phyloP scores from a whole-genome alignment of 306 rosid species.

The Oemleria cerasiformis region DNA sequence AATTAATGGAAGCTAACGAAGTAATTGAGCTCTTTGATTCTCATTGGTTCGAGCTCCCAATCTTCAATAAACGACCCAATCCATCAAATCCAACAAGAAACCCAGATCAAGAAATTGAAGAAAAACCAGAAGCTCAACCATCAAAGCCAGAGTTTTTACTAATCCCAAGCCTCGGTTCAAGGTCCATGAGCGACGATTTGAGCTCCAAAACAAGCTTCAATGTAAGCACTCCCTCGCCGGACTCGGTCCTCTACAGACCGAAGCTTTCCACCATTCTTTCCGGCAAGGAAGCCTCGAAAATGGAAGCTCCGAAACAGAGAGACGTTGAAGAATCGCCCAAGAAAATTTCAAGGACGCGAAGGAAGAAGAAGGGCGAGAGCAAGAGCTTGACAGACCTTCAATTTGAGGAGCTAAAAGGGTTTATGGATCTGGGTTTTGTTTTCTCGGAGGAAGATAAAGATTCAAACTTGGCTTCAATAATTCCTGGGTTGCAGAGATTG shows the following conservation, averaged over 20 bases:
- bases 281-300: slow-evolving; percentile 41
- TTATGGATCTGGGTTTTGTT: slow-evolving; percentile 86
- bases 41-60: slow-evolving; percentile 56
- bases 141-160: slow-evolving; percentile 31
- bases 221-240: slow-evolving; percentile 40
- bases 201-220: slow-evolving; percentile 44
- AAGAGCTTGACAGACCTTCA: slow-evolving; percentile 87
- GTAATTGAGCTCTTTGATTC: slow-evolving; percentile 53
- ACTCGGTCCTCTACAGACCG: slow-evolving; percentile 37
- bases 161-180: slow-evolving; percentile 30
- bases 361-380: slow-evolving; percentile 39
- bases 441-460: slow-evolving; percentile 76
- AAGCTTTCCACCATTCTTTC: slow-evolving; percentile 53
- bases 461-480: slow-evolving; percentile 67
- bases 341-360: slow-evolving; percentile 12
- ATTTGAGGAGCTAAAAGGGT: slow-evolving; percentile 82
- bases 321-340: slow-evolving; percentile 15
- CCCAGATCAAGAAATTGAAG: slow-evolving; percentile 27
- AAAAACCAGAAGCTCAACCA: slow-evolving; percentile 15
- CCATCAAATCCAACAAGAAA: slow-evolving; percentile 21
- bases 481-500: slow-evolving; percentile 82
- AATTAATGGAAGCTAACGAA: slow-evolving; percentile 62
- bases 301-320: slow-evolving; percentile 17
- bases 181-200: slow-evolving; percentile 71
- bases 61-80: slow-evolving; percentile 29